These are phyloP conservation scores for Pseudophaeomoniella oleicola DNA, from an alignment of 2,329 filamentous ascomycete genomes.

Conservation along the genomic window DNA sequence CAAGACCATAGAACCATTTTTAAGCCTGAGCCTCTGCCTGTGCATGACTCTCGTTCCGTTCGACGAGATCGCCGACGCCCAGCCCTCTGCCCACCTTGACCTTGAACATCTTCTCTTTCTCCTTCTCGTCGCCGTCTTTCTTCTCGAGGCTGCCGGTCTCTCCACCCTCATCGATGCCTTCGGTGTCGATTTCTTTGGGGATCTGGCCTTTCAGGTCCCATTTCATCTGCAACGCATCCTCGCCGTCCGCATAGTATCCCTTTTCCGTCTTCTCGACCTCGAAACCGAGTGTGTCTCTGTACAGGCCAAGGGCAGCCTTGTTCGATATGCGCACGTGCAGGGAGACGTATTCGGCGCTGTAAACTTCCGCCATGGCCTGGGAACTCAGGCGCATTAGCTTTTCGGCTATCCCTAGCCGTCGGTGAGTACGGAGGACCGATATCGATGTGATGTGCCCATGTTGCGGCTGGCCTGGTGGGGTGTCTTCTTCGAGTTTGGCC, in stretches of 20 bases:
- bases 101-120: constrained; percentile 54
- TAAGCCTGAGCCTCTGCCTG: too few species aligned
- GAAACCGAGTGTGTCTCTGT: constrained; percentile 84
- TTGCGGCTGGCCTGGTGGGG: constrained; percentile 66
- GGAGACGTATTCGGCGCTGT: constrained; percentile 80
- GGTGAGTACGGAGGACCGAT: constrained; percentile 91
- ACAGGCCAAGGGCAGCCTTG: constrained; percentile 76
- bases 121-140: constrained; percentile 46
- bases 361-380: constrained; percentile 95
- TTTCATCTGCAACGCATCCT: constrained; percentile 90
- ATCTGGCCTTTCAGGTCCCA: constrained; percentile 53
- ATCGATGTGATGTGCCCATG: constrained; percentile 95
- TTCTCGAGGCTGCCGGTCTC: constrained; percentile 52
- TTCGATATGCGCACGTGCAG: constrained; percentile 94
- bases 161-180: constrained; percentile 51
- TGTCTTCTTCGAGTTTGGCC: constrained; percentile 97
- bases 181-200: constrained; percentile 29
- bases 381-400: constrained; percentile 94
- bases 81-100: constrained; percentile 70
- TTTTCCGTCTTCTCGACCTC: constrained; percentile 65
- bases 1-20: too few species aligned
- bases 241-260: constrained; percentile 94
- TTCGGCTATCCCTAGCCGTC: constrained; percentile 81
- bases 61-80: constrained; percentile 53
- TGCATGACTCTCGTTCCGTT: constrained; percentile 14